These are phyloP conservation scores for Aspergillus egyptiacus DNA, from an alignment of 495 filamentous ascomycete species.

Conservation along the genomic window DNA sequence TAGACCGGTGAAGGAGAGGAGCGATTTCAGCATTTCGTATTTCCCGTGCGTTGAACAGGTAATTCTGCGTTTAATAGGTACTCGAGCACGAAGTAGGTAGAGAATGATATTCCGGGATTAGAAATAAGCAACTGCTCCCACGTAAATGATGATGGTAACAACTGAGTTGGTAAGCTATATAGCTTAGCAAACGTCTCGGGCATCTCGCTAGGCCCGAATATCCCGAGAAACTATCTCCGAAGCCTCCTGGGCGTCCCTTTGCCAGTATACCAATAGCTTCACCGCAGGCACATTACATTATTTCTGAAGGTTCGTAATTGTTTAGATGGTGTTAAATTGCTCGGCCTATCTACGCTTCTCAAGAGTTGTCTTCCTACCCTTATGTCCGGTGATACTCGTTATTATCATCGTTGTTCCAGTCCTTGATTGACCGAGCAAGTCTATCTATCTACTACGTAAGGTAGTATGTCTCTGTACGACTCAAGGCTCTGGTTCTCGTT, in stretches of 20 bases:
- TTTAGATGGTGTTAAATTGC: too few relatives aligned
- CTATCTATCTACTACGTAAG: too few relatives aligned
- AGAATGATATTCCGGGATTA: not conserved
- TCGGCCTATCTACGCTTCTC: too few relatives aligned
- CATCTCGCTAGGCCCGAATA: not conserved
- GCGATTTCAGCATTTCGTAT: constrained; percentile 32
- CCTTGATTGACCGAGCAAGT: too few relatives aligned
- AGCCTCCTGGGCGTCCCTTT: not conserved
- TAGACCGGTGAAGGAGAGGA: constrained; percentile 28
- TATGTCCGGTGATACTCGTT: too few relatives aligned
- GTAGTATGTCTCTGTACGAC: too few relatives aligned
- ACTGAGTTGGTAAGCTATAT: not conserved
- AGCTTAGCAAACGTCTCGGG: not conserved
- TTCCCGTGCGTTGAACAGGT: not conserved
- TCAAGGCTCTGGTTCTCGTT: too few relatives aligned
- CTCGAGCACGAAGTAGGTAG: not conserved
- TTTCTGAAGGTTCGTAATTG: too few relatives aligned
- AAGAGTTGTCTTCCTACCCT: too few relatives aligned
- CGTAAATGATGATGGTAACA: not conserved
- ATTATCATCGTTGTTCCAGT: too few relatives aligned
- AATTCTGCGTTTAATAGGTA: not conserved
- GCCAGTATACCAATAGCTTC: not conserved
- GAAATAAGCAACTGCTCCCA: not conserved
- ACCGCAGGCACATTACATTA: too few relatives aligned
- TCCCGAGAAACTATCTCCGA: constrained; percentile 6